Evolutionary conservation across 2,329 filamentous ascomycete genomes (phyloP).

Genomic region (Albophoma yamanashiensis): DNA sequence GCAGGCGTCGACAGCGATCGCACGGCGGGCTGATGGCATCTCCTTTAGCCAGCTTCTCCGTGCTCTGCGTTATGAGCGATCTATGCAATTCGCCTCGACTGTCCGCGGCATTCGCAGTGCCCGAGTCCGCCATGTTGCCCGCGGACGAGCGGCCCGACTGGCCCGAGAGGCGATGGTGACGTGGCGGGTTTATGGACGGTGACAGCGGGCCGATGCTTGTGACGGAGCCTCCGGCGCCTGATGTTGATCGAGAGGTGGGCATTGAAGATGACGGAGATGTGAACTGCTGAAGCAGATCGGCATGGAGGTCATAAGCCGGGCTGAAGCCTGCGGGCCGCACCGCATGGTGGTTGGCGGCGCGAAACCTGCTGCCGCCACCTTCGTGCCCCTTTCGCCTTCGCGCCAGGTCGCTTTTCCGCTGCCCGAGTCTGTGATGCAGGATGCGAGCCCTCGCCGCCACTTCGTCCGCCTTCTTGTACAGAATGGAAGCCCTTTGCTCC

Average conservation of each 20-base stretch:
- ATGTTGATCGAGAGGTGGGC: constrained; percentile 15
- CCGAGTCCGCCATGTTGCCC: constrained; percentile 15
- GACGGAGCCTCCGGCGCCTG: constrained; percentile 14
- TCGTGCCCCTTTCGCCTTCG: constrained; percentile 15
- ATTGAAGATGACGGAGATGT: constrained; percentile 10
- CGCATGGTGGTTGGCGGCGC: constrained; percentile 20
- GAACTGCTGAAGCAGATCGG: constrained; percentile 47
- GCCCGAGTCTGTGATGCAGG: constrained; percentile 61
- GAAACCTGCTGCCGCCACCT: constrained; percentile 25
- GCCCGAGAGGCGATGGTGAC: constrained; percentile 7
- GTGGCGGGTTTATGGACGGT: constrained; percentile 12
- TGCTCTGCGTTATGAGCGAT: constrained; percentile 58
- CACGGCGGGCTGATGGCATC: constrained; percentile 72
- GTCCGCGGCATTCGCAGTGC: constrained; percentile 9
- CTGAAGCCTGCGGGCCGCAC: constrained; percentile 14
- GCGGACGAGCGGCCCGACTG: constrained; percentile 6
- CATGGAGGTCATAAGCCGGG: constrained; percentile 36
- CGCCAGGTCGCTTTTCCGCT: constrained; percentile 19
- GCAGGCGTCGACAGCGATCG: constrained; percentile 69
- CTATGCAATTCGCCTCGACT: constrained; percentile 23
- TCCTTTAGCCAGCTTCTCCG: constrained; percentile 65
- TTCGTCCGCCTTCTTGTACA: constrained; percentile 75
- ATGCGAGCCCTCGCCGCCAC: constrained; percentile 53
- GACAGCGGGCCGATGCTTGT: constrained; percentile 14
- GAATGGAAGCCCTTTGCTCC: constrained; percentile 63